Evolutionary conservation across 345 rosid genomes (phyloP), one percentile per base, ranked within the genome.

Genomic region (Sonneratia alba): DNA sequence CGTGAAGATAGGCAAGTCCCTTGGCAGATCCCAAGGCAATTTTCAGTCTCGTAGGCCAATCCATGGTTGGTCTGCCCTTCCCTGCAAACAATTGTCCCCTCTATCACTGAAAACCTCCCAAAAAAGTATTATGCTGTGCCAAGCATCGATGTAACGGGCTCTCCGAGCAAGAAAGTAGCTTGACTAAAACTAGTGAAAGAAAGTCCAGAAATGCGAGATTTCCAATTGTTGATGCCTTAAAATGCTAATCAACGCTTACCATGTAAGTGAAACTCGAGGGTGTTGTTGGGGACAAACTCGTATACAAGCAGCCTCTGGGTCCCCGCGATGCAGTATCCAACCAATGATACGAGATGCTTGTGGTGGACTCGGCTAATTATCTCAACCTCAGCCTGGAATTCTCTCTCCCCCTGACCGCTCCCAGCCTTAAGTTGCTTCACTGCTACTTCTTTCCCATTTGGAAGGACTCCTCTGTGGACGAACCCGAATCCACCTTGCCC

Each of bases 1-100:
- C 98, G 68, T 93, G 98, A 72, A 93, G 90, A 79, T 93, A 93
- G 10, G 98, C 96, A 61, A 93, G 86, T 70, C 98, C 98, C 80
- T 85, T 93, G 7, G 97, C 97, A 78, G 98, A 85, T 40, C 97
- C 97, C 81, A 89, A 71, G 4, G 98, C 97, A 74, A 93, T 91
- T 81, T 72, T 89, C 73, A 87, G 77, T 72, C 98, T 87, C 3
- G 94, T 81, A 1, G 80, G 69, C 92, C 92, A 93, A 70, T 87
- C 90, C 94, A 93, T 88, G 4, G 85, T 79, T 22, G 96, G 97
- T 3, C 84, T 81, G 55, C 86, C 93, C 53, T 83, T 83, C 14
- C 83, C 98, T 89, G 85, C 75, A 84, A 73, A 42, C 42, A 37
- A 19, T 49, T 55, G 21, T 7, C 18, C 47, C 63, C 70, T 72